Percentiles rank a stretch among this genome's conserved stretches.
phyloP scores from a whole-genome alignment of 2,329 filamentous ascomycete genomes.

The Sarocladium strictum region DNA sequence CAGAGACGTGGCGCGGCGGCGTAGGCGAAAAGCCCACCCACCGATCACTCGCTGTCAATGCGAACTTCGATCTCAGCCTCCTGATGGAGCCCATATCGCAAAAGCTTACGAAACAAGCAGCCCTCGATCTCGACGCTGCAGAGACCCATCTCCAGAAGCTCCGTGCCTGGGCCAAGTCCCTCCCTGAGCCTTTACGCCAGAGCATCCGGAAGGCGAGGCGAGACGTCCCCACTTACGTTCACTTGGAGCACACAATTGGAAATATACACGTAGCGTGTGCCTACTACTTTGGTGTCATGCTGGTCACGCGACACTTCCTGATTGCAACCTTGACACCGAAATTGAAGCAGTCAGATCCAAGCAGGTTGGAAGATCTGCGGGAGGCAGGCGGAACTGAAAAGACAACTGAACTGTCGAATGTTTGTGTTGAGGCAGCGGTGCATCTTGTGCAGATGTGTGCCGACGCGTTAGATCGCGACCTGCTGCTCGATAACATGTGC shows the following conservation, averaged over 20 bases:
- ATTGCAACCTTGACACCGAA: conserved; percentile 4
- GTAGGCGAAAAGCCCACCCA: background rate
- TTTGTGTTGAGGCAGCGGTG: conserved; percentile 1
- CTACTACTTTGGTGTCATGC: conserved; percentile 6
- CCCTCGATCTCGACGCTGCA: background rate
- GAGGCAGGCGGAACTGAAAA: background rate
- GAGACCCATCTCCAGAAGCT: conserved; percentile 5
- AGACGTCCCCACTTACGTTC: background rate
- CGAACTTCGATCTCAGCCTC: conserved; percentile 4
- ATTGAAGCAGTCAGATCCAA: background rate
- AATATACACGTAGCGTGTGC: conserved; percentile 4
- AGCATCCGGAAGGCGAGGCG: conserved; percentile 4
- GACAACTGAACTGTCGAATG: conserved; percentile 1
- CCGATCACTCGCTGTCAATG: background rate
- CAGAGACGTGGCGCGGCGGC: background rate
- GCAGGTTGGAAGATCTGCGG: conserved; percentile 1
- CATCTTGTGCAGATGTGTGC: conserved; percentile 7
- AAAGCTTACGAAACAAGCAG: conserved; percentile 7
- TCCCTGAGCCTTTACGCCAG: background rate
- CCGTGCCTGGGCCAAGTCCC: background rate
- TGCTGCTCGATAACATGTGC: conserved; percentile 4
- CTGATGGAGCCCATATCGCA: conserved; percentile 7
- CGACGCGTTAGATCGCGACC: conserved; percentile 1
- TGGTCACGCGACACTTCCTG: background rate
- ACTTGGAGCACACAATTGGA: conserved; percentile 2